Conservation (phyloP, 331 rosid genomes). For the Pyracantha coccinea region DNA sequence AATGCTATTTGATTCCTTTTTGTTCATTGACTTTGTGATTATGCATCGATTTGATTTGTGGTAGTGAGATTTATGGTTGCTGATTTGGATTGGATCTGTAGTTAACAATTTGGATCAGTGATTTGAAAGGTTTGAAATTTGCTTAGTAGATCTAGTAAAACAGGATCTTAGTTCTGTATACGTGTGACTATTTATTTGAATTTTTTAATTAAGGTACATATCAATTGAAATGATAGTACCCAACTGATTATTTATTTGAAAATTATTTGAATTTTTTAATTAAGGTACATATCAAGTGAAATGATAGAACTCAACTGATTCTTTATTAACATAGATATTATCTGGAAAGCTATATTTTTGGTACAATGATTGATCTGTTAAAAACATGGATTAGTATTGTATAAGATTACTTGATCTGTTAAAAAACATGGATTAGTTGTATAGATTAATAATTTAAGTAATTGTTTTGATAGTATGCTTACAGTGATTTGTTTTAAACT, state of each 20-base stretch:
- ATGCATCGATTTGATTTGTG: background rate
- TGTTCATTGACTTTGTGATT: background rate
- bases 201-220: too few species aligned
- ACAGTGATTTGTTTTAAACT: background rate
- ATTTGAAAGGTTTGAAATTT: background rate
- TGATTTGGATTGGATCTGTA: background rate
- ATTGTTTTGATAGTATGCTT: background rate
- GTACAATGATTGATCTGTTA: background rate
- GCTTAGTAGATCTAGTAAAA: background rate
- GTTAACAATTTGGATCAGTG: background rate
- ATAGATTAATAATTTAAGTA: background rate
- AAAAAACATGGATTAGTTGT: too few species aligned
- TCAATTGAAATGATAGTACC: too few species aligned
- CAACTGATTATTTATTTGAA: too few species aligned
- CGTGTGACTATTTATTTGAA: background rate
- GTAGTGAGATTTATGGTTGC: background rate
- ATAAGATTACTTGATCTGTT: too few species aligned
- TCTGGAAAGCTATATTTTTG: too few species aligned
- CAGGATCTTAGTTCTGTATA: background rate
- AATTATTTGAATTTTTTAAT: too few species aligned
- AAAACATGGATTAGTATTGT: background rate
- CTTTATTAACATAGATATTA: too few species aligned
- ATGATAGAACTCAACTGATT: too few species aligned
- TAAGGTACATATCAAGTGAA: too few species aligned
- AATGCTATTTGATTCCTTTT: background rate